A percentile compares a stretch with the other conserved stretches of the same genome.
phyloP scores from a whole-genome alignment of 1,284 basidiomycete species.

The Boletellus deceptivus region DNA sequence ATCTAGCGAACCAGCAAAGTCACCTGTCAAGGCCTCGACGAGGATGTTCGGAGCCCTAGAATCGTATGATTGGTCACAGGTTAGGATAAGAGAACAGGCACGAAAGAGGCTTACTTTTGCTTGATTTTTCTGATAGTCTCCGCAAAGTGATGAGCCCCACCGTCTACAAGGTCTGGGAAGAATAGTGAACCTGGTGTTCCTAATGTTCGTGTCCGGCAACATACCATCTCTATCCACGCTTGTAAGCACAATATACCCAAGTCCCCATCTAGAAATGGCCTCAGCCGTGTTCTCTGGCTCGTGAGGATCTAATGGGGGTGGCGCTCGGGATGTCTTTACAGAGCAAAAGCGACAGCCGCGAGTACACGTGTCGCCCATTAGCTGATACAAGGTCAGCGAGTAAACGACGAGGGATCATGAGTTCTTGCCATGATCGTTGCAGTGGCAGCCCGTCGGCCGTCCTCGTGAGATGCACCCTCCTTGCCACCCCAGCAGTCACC shows the following conservation, averaged over 20 bases:
- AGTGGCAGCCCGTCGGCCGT: constrained; percentile 83
- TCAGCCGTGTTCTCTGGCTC: constrained; percentile 99
- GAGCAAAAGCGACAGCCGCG: constrained; percentile 98
- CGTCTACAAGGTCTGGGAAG: constrained; percentile 80
- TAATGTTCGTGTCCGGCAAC: constrained; percentile 3
- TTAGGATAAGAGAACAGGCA: background rate
- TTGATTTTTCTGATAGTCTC: constrained; percentile 95
- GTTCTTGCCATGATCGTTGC: constrained; percentile 95
- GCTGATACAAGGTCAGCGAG: constrained; percentile 35
- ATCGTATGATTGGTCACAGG: background rate
- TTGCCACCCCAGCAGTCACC: constrained; percentile 99
- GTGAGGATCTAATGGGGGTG: constrained; percentile 91
- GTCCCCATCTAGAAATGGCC: constrained; percentile 96
- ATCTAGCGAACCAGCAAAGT: constrained; percentile 81
- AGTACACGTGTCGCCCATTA: constrained; percentile 99
- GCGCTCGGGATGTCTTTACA: constrained; percentile 89
- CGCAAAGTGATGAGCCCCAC: constrained; percentile 92
- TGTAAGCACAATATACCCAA: constrained; percentile 98
- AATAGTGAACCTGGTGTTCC: constrained; percentile 3
- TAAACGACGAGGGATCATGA: background rate
- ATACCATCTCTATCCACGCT: constrained; percentile 95
- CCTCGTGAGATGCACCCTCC: constrained; percentile 66
- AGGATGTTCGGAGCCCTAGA: constrained; percentile 88
- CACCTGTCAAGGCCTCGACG: constrained; percentile 95
- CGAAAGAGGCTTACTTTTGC: constrained; percentile 62